Base-by-base conservation (phyloP, 1,284 basidiomycete genomes). In the Rhodotorula sp. region DNA sequence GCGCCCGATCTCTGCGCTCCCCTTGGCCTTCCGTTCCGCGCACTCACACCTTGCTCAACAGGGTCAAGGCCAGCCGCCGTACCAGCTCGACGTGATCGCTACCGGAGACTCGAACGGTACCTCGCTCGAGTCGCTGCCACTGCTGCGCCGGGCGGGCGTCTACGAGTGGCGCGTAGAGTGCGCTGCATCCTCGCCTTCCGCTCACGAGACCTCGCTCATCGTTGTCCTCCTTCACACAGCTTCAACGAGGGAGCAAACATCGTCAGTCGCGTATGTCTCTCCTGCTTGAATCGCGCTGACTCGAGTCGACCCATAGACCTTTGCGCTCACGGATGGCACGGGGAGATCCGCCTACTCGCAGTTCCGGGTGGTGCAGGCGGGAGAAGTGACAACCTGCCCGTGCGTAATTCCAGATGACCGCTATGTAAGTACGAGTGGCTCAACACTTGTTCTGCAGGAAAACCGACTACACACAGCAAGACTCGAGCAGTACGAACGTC, bases 61-160 rank as follows among this genome's bases (percentile, higher is more conserved):
- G 65, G 72, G 72, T 14, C 68, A 73, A 34, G 72, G 72, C 2
- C 44, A 14, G 8, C 42, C 72, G 25, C 72, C 72, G 12, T 73
- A 71, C 66, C 25, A 49, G 25, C 48, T 73, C 62, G 21, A 58
- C 9, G 49, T 68, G n/a, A 57, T 70, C 12, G 58, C 68, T 1
- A 65, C 66, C 8, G 69, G 65, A 17, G 46, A 67, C 4, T 42
- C 49, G 4, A 62, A 41, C 23, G 65, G 61, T 25, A 65, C 59
- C 3, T 34, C 60, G 7, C 60, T 73, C 13, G 72, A 73, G 41
- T 45, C 45, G 21, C 50, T 73, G 14, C 72, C 72, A 9, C 13
- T 46, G 12, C 61, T 64, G 25, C 7, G 48, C 4, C 10, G 19
- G 4, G 34, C 62, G 1, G 66, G 66, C 7, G 27, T 45, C 4